Base-by-base conservation (phyloP, 176 grass and related monocot species). In the Pontederia crassipes region DNA sequence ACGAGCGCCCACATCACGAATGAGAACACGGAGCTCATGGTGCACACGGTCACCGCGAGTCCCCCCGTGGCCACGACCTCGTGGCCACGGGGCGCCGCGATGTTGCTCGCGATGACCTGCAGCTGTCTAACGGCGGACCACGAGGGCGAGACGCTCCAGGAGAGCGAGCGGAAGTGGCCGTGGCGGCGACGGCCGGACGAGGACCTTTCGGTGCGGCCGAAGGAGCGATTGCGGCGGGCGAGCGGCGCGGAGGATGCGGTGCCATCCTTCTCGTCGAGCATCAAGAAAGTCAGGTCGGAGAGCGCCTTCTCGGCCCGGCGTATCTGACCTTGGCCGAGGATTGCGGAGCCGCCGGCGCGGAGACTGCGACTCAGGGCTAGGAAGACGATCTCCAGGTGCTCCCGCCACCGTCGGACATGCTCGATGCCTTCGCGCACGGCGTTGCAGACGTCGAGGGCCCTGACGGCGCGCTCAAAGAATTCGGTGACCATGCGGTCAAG, bases 401-500 rank as follows among this genome's bases (percentile, higher is more conserved):
- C 86, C 61, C 82, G 82, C 94, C 94, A 98, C 45, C 83, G 82
- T 1, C 81, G 71, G 11, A 83, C 68, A 79, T 98, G 94, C 64
- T 80, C 84, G 45, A 93, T 59, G 0, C 94, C 88, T 26, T 98
- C 84, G 9, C 88, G 75, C 2, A 86, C 82, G 14, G 88, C 88
- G 94, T 98, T 98, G 79, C 84, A 89, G 10, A 98, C 74, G 74
- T 98, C 94, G 27, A 98, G 94, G 1, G 88, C 88, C 84, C 89
- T 98, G 48, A 93, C 88, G 8, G 78, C 88, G 12, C 94, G 76
- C 53, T 98, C 88, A 58, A 80, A 79, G 77, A 93, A 77, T 28
- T 98, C 94, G 9, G 60, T 14, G 4, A 86, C 73, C 26, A 72
- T 13, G 55, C 26, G 79, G 52, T 93, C 94, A 1, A 81, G 48